Percentiles rank a stretch among this genome's conserved stretches.
These are phyloP conservation scores for Litchi chinensis DNA, from an alignment of 345 rosid species.

Conservation along the genomic window DNA sequence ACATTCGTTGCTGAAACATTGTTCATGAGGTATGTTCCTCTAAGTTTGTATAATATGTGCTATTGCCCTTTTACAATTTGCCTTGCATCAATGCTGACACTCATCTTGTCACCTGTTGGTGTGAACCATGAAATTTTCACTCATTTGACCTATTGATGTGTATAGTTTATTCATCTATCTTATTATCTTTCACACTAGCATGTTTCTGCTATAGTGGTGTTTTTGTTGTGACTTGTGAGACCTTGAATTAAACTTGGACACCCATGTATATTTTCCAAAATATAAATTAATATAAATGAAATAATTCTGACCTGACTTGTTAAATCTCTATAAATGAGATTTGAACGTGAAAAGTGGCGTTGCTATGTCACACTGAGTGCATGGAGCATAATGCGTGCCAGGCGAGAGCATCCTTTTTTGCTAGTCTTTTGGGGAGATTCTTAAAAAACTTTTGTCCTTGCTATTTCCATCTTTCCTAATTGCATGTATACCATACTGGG, in stretches of 20 bases:
- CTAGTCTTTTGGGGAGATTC: background rate
- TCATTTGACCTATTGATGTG: background rate
- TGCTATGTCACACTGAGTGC: background rate
- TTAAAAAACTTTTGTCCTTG: background rate
- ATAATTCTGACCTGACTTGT: background rate
- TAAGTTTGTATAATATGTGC: background rate
- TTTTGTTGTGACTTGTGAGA: background rate
- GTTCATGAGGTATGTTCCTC: background rate
- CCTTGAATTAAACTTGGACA: background rate
- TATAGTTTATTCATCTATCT: background rate
- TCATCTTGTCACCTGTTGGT: background rate
- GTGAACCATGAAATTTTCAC: slow-evolving; percentile 1
- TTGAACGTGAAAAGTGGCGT: background rate
- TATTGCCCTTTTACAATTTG: background rate
- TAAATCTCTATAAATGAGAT: background rate
- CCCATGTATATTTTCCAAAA: background rate
- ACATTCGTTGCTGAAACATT: background rate
- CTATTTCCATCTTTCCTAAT: background rate
- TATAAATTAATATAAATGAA: background rate
- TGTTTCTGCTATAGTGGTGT: background rate
- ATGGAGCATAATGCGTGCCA: background rate
- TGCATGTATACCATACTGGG: background rate
- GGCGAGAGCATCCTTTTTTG: background rate
- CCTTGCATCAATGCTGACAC: background rate
- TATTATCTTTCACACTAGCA: background rate